A percentile compares a stretch with the other conserved stretches of the same genome.
phyloP scores from a whole-genome alignment of 805 yeast genomes.

The Saccharomycopsis sp. region DNA sequence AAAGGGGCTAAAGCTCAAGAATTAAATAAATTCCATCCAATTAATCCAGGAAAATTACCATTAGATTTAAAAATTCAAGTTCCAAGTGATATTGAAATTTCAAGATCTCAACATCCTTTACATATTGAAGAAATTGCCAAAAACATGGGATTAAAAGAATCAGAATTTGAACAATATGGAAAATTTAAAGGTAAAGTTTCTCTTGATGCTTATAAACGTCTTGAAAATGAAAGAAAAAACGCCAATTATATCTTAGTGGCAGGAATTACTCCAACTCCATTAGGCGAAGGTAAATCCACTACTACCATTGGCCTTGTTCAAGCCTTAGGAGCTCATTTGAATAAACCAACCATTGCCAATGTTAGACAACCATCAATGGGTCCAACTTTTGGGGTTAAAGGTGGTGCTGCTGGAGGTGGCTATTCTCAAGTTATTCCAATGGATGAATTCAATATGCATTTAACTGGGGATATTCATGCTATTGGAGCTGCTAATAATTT shows the following conservation, averaged over 20 bases:
- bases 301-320: conserved; percentile 96
- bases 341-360: conserved; percentile 77
- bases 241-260: conserved; percentile 90
- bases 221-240: conserved; percentile 43
- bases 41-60: conserved; percentile 45
- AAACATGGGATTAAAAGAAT: conserved; percentile 70
- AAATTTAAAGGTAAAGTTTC: conserved; percentile 77
- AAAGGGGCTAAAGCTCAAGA: conserved; percentile 53
- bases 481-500: conserved; percentile 88
- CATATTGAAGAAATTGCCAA: conserved; percentile 61
- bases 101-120: conserved; percentile 83
- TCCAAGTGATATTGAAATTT: conserved; percentile 85
- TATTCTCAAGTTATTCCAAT: conserved; percentile 96
- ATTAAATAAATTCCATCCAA: conserved; percentile 30
- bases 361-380: conserved; percentile 99
- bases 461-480: conserved; percentile 97
- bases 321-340: conserved; percentile 86
- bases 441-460: conserved; percentile 97
- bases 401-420: conserved; percentile 99
- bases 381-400: conserved; percentile 97
- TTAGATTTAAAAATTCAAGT: conserved; percentile 40
- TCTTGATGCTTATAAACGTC: conserved; percentile 57
- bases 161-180: conserved; percentile 84
- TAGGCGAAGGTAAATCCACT: conserved; percentile 97
- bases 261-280: conserved; percentile 96